Conservation (phyloP, 2,329 filamentous ascomycete species). For the Fusarium sp. region DNA sequence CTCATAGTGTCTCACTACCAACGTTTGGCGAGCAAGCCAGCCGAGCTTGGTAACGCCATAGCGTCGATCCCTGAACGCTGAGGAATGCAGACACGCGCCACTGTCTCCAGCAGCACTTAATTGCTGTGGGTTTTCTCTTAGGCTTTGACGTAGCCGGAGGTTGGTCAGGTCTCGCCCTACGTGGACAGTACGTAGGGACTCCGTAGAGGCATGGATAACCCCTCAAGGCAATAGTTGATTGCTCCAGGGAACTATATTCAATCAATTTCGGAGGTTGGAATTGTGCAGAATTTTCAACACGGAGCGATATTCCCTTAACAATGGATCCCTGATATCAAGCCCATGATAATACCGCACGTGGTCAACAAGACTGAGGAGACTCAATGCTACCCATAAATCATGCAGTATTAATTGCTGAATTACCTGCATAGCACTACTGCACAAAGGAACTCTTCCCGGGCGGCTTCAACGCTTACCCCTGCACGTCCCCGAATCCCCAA, state of each 20-base stretch:
- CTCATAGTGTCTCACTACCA: conserved; percentile 31
- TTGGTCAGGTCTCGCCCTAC: conserved; percentile 16
- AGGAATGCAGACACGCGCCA: conserved; percentile 38
- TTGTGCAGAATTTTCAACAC: neutral
- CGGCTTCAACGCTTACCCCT: conserved; percentile 26
- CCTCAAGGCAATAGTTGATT: conserved; percentile 16
- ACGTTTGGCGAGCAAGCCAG: conserved; percentile 30
- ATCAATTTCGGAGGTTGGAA: conserved; percentile 3
- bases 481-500: neutral
- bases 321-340: conserved; percentile 10
- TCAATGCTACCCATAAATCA: conserved; percentile 29
- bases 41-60: conserved; percentile 36
- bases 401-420: conserved; percentile 20
- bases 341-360: neutral
- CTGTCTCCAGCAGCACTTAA: conserved; percentile 24
- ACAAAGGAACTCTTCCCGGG: conserved; percentile 7
- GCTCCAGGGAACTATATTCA: conserved; percentile 6
- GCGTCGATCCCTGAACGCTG: conserved; percentile 34
- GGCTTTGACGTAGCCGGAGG: conserved; percentile 29
- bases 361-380: neutral
- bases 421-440: conserved; percentile 31
- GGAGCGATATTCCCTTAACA: neutral
- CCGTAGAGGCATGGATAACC: conserved; percentile 6
- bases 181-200: neutral
- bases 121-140: neutral